phyloP scores from a whole-genome alignment of 2,329 filamentous ascomycete species.

The Calonectria henricotiae region DNA sequence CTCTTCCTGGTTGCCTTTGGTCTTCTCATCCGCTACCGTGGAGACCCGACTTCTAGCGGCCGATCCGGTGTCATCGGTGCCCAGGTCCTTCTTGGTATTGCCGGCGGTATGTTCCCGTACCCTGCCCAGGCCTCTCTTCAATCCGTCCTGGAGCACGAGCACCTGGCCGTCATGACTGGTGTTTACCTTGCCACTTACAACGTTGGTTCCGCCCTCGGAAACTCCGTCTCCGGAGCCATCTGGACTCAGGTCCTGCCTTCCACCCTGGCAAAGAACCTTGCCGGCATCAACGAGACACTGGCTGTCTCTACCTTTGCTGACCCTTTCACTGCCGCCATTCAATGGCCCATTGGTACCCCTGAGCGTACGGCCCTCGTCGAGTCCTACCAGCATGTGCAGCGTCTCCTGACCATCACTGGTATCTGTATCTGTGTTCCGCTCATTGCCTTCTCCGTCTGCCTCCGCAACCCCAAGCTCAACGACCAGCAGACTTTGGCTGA shows the following conservation, averaged over 20 bases:
- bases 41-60: slow-evolving; percentile 61
- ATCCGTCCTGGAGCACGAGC: slow-evolving; percentile 62
- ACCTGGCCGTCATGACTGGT: slow-evolving; percentile 77
- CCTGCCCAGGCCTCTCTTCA: slow-evolving; percentile 66
- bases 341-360: slow-evolving; percentile 62
- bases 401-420: slow-evolving; percentile 65
- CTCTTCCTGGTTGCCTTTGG: slow-evolving; percentile 79
- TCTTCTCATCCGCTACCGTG: slow-evolving; percentile 76
- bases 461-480: slow-evolving; percentile 66
- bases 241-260: slow-evolving; percentile 73
- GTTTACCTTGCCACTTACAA: slow-evolving; percentile 77
- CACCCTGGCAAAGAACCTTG: slow-evolving; percentile 61
- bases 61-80: slow-evolving; percentile 75
- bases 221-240: slow-evolving; percentile 74
- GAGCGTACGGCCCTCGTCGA: slow-evolving; percentile 63
- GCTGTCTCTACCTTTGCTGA: slow-evolving; percentile 57
- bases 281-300: slow-evolving; percentile 58
- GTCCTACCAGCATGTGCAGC: slow-evolving; percentile 66
- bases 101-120: slow-evolving; percentile 75
- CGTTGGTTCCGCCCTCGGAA: slow-evolving; percentile 74
- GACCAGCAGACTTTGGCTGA: slow-evolving; percentile 63
- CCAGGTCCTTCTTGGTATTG: slow-evolving; percentile 75
- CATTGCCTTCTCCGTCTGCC: slow-evolving; percentile 61
- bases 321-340: slow-evolving; percentile 57
- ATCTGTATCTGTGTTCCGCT: slow-evolving; percentile 67